A percentile compares a stretch with the other conserved stretches of the same genome.
These are phyloP conservation scores for Aspergillus niger DNA, from an alignment of 2,329 filamentous ascomycete genomes.

Conservation along the genomic window DNA sequence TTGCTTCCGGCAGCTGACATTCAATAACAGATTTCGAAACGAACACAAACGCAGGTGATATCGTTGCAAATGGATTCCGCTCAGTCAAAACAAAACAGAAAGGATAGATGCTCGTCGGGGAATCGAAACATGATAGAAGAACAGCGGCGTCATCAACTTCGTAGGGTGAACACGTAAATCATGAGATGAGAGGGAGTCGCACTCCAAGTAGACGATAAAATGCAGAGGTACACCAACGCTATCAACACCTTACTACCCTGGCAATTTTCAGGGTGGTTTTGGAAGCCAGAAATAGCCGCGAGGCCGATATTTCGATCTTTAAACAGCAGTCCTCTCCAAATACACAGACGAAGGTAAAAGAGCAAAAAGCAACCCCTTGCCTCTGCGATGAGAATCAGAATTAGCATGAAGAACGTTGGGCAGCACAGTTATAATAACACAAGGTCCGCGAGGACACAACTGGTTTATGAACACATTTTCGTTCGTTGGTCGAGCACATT, in stretches of 20 bases:
- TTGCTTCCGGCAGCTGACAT: neutral
- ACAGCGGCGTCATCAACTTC: conserved; percentile 19
- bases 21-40: neutral
- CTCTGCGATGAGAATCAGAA: conserved; percentile 13
- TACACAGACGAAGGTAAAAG: conserved; percentile 21
- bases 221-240: conserved; percentile 27
- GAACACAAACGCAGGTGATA: neutral
- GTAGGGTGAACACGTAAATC: conserved; percentile 16
- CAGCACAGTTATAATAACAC: conserved; percentile 20
- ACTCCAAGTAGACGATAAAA: conserved; percentile 12
- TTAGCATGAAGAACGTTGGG: conserved; percentile 15
- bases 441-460: conserved; percentile 40
- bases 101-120: conserved; percentile 30
- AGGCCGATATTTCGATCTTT: conserved; percentile 28
- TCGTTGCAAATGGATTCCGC: neutral
- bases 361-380: conserved; percentile 15
- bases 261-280: conserved; percentile 9
- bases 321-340: conserved; percentile 25
- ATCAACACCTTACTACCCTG: conserved; percentile 26
- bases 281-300: conserved; percentile 27
- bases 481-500: neutral
- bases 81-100: conserved; percentile 4
- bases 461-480: conserved; percentile 26
- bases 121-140: conserved; percentile 31
- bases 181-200: conserved; percentile 7